Evolutionary conservation across 257 asterid species (phyloP), one percentile per base, ranked within the genome.

Genomic region (Voacanga thouarsii): DNA sequence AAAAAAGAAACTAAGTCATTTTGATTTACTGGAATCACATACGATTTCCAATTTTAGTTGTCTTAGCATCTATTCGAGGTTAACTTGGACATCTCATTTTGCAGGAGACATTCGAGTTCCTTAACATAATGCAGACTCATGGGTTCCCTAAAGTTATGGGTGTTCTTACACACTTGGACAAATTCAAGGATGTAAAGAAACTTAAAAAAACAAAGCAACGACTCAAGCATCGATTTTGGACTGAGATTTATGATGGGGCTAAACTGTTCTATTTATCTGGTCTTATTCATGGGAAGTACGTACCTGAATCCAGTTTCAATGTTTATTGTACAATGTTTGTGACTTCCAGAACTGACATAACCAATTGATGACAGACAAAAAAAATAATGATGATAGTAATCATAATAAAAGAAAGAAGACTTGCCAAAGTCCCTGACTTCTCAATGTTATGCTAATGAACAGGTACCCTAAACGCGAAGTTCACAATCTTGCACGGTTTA

Each of bases 71-170:
- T 15, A 56, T 44, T 7, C 19, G 47, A 19, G 24, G 30, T 57
- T 33, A 53, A 39, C n/a, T 21, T 23, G 10, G 43, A 23, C 63
- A 73, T 10, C 43, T 53, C 26, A 18, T 79, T 79, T 81, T 89
- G 78, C 87, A 93, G 99, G 99, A 96, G 86, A 90, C 97, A 1
- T 96, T 96, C 83, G 99, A 96, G 80, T 96, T 93, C 87, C 99
- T 96, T 30, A 96, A 96, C 89, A 93, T 93, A 82, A 53, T 96
- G 89, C 97, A 96, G 85, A 94, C 90, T 84, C 99, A 96, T 83
- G 99, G 99, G 72, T 96, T 96, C 82, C 98, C 99, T 65, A 93
- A 87, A 88, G 96, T 96, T 65, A 96, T 96, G 99, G 99, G 99
- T 72, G 99, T 96, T 79, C 99, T 96, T 74, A 93, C 99, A 77